These are phyloP conservation scores for Paxillus rubicundulus DNA, from an alignment of 768 basidiomycete genomes.

Conservation along the genomic window DNA sequence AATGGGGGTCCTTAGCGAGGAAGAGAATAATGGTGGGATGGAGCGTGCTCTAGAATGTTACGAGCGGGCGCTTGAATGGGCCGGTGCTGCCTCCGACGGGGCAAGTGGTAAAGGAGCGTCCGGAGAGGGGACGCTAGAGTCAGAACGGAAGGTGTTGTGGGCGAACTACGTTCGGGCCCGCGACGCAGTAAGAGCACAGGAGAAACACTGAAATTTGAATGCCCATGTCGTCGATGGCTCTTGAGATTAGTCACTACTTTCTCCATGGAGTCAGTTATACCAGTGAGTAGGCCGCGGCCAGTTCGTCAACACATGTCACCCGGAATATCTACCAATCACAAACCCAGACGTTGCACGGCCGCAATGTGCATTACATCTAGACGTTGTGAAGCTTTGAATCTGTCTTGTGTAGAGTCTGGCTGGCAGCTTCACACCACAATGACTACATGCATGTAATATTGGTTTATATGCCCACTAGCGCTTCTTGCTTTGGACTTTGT, in stretches of 20 bases:
- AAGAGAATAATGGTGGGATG: slow-evolving; percentile 27
- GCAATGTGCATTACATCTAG: no score
- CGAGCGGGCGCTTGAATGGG: slow-evolving; percentile 68
- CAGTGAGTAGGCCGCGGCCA: no score
- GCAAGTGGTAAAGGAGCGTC: slow-evolving; percentile 39
- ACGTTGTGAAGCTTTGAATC: no score
- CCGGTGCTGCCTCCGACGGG: slow-evolving; percentile 43
- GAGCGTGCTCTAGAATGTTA: slow-evolving; percentile 57
- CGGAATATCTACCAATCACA: no score
- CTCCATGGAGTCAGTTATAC: not conserved
- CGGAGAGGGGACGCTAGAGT: slow-evolving; percentile 52
- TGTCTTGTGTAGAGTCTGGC: no score
- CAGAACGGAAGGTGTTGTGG: slow-evolving; percentile 61
- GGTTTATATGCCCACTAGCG: no score
- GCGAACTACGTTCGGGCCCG: slow-evolving; percentile 57
- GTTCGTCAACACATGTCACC: no score
- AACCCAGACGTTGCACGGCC: no score
- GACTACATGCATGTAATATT: no score
- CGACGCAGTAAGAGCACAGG: slow-evolving; percentile 17
- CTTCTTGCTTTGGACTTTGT: no score
- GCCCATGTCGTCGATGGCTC: not conserved
- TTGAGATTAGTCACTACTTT: not conserved
- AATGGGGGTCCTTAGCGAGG: slow-evolving; percentile 63
- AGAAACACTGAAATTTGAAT: not conserved
- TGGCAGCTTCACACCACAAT: no score